phyloP scores from a whole-genome alignment of 2,329 filamentous ascomycete species.

The Talaromyces sp. region DNA sequence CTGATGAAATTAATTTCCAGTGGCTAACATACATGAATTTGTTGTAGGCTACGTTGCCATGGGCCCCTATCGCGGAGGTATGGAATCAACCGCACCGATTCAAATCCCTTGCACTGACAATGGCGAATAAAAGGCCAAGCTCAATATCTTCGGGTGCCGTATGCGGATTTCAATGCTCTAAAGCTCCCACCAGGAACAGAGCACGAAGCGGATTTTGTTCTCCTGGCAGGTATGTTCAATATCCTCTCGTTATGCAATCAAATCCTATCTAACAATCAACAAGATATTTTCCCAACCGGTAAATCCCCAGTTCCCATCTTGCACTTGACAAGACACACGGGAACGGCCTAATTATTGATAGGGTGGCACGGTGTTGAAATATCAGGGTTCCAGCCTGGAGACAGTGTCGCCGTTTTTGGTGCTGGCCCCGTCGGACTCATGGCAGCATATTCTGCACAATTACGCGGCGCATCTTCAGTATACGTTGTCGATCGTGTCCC shows the following conservation, averaged over 20 bases:
- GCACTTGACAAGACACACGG: no score
- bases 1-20: neutral
- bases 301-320: no score
- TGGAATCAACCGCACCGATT: no score
- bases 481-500: constrained; percentile 59
- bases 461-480: constrained; percentile 57
- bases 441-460: constrained; percentile 58
- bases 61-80: constrained; percentile 45
- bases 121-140: constrained; percentile 40
- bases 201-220: constrained; percentile 47
- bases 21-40: no score
- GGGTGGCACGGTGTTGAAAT: constrained; percentile 34
- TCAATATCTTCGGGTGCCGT: constrained; percentile 61
- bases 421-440: constrained; percentile 61
- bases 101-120: no score
- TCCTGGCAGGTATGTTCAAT: constrained; percentile 17
- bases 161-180: constrained; percentile 62
- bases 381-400: constrained; percentile 39
- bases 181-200: constrained; percentile 57
- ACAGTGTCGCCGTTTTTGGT: constrained; percentile 59
- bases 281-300: constrained; percentile 33
- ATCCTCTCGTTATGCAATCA: no score
- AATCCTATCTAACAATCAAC: no score
- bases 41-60: constrained; percentile 46
- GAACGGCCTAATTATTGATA: neutral